A percentile compares a stretch with the other conserved stretches of the same genome.
Conservation (phyloP, 768 basidiomycete species). For the Nidularia pulvinata region DNA sequence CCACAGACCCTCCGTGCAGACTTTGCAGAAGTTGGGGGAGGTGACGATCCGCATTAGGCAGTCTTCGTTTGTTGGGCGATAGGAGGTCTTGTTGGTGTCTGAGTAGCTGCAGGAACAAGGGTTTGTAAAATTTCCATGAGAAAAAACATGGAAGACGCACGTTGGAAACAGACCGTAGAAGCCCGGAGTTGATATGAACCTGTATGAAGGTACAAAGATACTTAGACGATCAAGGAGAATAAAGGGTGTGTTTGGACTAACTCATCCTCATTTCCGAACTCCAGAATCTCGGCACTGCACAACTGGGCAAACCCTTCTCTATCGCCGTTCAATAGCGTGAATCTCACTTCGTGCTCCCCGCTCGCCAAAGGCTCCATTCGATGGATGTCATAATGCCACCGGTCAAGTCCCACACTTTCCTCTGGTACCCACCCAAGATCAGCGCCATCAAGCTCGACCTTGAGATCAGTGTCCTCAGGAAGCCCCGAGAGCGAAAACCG, state of each 20-base stretch:
- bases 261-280: constrained; percentile 68
- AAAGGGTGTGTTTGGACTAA: constrained; percentile 23
- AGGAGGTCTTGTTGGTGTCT: constrained; percentile 60
- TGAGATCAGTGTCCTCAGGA: constrained; percentile 50
- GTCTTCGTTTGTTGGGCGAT: constrained; percentile 82
- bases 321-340: constrained; percentile 46
- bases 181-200: constrained; percentile 58
- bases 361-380: constrained; percentile 31
- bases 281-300: constrained; percentile 76
- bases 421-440: constrained; percentile 62
- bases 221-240: too few species aligned
- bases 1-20: constrained; percentile 78
- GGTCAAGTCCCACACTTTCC: constrained; percentile 58
- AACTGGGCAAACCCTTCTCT: constrained; percentile 63
- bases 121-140: not conserved
- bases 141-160: constrained; percentile 33
- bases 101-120: constrained; percentile 48
- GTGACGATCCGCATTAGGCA: constrained; percentile 81
- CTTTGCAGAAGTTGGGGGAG: constrained; percentile 72
- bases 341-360: constrained; percentile 61
- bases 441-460: constrained; percentile 57
- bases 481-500: constrained; percentile 77
- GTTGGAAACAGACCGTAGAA: constrained; percentile 76
- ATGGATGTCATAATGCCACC: constrained; percentile 75
- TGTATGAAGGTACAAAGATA: constrained; percentile 15